Evolutionary conservation across 2,329 filamentous ascomycete genomes (phyloP), one percentile per base, ranked within the genome.

Genomic region (Neonectria hederae): DNA sequence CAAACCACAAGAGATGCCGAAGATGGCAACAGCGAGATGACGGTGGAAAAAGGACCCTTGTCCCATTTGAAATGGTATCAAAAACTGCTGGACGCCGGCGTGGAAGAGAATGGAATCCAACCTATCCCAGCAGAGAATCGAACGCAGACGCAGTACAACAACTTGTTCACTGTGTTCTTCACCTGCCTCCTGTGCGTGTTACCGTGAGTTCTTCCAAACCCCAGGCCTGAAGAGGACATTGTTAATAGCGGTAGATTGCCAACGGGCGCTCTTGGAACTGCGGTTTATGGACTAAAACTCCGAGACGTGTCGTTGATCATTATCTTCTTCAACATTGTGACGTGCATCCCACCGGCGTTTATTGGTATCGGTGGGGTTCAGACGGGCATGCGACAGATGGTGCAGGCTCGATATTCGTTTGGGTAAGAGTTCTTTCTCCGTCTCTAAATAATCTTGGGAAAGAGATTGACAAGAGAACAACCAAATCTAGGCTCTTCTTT

Each of bases 151-250:
- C 79, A 81, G 38, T 85, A 85, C 67, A 80, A 80, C 74, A 85
- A 86, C 65, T 79, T 89, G 49, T 89, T 89, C 71, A 88, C 86
- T 4, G 79, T 89, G 24, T 89, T 87, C 80, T 87, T 88, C 71
- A 86, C 84, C 21, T 83, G 86, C 63, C 82, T 87, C 60, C 79
- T 86, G 46, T 87, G 85, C 70, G 79, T 88, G 8, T 72, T 89
- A 32, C 86, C 87, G 87, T 89, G 73, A 76, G 85, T 80, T 10
- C 30, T 7, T 22, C 24, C 30, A 14, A 17, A 13, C 40, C 21
- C n/a, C 8, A 21, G 11, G 28, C 11, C n/a, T 4, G 1, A 28
- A 38, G 9, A 4, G 9, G 38, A 21, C 9, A 8, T 13, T 17
- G 22, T 8, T 21, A 70, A 26, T 28, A 7, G 49, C 17, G 17